Evolutionary conservation across 139 green algal species (phyloP).

Genomic region (Marvania coccoides): DNA sequence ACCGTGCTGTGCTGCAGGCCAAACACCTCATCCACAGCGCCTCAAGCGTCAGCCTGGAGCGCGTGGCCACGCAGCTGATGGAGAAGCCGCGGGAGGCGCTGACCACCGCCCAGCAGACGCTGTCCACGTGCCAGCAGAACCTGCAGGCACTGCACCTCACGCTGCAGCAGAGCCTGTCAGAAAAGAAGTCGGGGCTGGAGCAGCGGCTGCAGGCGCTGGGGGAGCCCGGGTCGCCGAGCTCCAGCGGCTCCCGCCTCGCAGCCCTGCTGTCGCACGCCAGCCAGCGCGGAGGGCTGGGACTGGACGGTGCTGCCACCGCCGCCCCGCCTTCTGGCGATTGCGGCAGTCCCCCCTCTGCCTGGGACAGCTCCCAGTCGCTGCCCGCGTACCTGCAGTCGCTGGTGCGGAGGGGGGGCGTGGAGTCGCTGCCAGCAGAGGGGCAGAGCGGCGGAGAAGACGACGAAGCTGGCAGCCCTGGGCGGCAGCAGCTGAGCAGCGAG

Average conservation of each 20-base stretch:
- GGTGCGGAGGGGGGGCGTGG: conserved; percentile 5
- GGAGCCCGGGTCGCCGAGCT: conserved; percentile 16
- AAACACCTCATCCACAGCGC: conserved; percentile 20
- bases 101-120: conserved; percentile 21
- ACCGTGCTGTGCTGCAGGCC: neutral
- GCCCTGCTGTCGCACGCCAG: conserved; percentile 6
- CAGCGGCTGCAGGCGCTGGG: conserved; percentile 8
- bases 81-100: conserved; percentile 25
- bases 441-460: conserved; percentile 3
- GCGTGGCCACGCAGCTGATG: conserved; percentile 21
- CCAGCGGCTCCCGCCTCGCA: conserved; percentile 1
- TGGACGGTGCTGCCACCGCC: no score
- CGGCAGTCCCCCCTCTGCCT: neutral
- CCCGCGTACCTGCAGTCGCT: conserved; percentile 11
- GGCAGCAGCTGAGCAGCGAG: no score
- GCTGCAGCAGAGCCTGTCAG: conserved; percentile 17
- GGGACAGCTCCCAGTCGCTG: conserved; percentile 2
- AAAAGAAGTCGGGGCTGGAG: conserved; percentile 10
- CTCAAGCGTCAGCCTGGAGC: conserved; percentile 14
- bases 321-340: neutral
- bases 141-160: conserved; percentile 19
- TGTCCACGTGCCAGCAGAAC: conserved; percentile 43
- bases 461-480: neutral
- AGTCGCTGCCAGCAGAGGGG: conserved; percentile 13
- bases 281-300: no score